Evolutionary conservation across 495 filamentous ascomycete species (phyloP), one percentile per base, ranked within the genome.

Genomic region (Hypoxylon fragiforme): DNA sequence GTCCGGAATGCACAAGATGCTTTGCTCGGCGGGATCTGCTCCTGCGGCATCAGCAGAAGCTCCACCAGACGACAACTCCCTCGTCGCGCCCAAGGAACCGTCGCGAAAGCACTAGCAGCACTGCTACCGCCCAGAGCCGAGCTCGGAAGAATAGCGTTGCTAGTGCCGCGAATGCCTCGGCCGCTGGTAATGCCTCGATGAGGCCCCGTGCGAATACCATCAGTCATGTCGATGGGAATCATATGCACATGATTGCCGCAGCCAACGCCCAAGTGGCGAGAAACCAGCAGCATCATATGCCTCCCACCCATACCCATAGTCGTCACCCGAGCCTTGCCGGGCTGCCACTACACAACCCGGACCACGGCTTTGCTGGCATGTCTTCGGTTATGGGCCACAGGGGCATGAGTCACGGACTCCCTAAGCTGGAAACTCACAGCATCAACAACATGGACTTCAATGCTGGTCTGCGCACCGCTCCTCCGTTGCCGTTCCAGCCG

Each of bases 171-270:
- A 75, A 75, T 20, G 64, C 72, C 50, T 72, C 69, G 21, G 73
- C 65, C 3, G 67, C 73, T 30, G 73, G 70, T 26, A 76, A 77
- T 52, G 77, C 75, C 47, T 75, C 78, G 11, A 91, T 94, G 85
- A 83, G 95, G 50, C 95, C 94, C 12, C 78, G 94, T 51, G 95
- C 95, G 24, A 97, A 97, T 63, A 99, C 94, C 24, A 96, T 97
- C 66, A 92, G 92, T 68, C 95, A 97, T 71, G 83, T 97, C 40
- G 95, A 97, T 68, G 82, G 79, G 22, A 75, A 82, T 40, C 83
- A 89, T 21, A 77, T 96, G 64, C 80, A 83, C 50, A 85, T 86
- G 48, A 77, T 92, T 57, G 76, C 89, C 49, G 84, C 85, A 36
- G 71, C 74, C 32, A 78, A 73, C 44, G 70, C 71, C 20, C 67